phyloP scores from a whole-genome alignment of 2,329 filamentous ascomycete genomes.

The Nigrograna mackinnonii region DNA sequence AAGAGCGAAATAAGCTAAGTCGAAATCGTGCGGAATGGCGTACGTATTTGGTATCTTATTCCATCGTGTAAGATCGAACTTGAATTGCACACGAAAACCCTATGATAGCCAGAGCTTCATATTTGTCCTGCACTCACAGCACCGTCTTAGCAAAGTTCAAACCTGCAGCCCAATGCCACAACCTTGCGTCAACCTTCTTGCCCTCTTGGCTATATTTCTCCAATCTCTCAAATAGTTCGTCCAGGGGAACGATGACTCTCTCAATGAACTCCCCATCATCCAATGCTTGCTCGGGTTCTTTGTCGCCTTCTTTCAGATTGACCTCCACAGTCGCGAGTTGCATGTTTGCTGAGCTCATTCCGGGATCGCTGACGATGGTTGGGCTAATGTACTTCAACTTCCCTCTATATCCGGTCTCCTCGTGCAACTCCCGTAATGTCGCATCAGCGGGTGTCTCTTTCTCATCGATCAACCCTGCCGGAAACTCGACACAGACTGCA shows the following conservation, averaged over 20 bases:
- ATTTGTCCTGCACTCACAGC: slow-evolving; percentile 18
- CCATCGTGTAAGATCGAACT: too few relatives aligned
- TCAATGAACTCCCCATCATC: slow-evolving; percentile 67
- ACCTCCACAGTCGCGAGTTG: slow-evolving; percentile 65
- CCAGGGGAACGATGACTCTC: slow-evolving; percentile 61
- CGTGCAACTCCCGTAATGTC: slow-evolving; percentile 61
- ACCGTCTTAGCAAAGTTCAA: slow-evolving; percentile 52
- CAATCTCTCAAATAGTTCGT: slow-evolving; percentile 59
- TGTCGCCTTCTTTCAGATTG: slow-evolving; percentile 52
- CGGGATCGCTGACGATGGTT: slow-evolving; percentile 69
- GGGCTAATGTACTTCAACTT: slow-evolving; percentile 57
- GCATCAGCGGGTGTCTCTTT: slow-evolving; percentile 60
- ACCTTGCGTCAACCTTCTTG: slow-evolving; percentile 60
- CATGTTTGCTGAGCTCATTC: slow-evolving; percentile 64
- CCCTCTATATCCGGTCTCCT: slow-evolving; percentile 67
- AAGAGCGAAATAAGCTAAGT: too few relatives aligned
- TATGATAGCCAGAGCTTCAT: too few relatives aligned
- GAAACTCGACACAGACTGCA: slow-evolving; percentile 62
- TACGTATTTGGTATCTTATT: too few relatives aligned
- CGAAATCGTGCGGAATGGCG: too few relatives aligned
- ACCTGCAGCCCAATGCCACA: slow-evolving; percentile 65
- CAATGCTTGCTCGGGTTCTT: slow-evolving; percentile 59
- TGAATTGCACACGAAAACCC: too few relatives aligned
- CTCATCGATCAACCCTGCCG: slow-evolving; percentile 62
- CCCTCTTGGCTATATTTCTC: slow-evolving; percentile 51